Conservation (phyloP, 2,329 filamentous ascomycete species). For the Sporothrix sp. region DNA sequence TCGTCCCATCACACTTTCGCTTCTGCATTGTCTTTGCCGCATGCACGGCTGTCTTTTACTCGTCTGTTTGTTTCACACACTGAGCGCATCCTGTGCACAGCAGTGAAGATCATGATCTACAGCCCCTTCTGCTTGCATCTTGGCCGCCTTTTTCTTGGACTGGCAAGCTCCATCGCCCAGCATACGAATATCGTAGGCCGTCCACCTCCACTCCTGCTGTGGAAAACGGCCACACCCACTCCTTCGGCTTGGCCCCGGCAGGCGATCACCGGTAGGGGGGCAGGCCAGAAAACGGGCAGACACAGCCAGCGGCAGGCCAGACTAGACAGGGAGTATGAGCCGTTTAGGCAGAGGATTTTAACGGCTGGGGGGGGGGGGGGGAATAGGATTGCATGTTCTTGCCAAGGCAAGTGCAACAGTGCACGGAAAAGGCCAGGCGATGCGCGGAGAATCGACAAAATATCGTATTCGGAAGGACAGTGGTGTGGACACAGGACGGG, state of each 20-base stretch:
- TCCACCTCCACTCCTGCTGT: not conserved
- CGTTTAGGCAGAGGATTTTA: too few species aligned
- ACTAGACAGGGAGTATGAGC: not conserved
- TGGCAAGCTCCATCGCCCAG: not conserved
- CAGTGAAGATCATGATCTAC: not conserved
- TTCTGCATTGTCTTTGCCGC: conserved; percentile 2
- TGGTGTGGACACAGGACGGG: too few species aligned
- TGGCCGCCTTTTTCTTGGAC: conserved; percentile 1
- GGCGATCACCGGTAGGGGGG: not conserved
- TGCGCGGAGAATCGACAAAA: not conserved
- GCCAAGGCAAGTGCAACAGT: too few species aligned
- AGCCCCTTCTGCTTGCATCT: not conserved
- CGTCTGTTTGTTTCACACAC: too few species aligned
- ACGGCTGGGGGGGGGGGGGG: too few species aligned
- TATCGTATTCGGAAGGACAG: not conserved
- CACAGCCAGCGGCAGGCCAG: too few species aligned
- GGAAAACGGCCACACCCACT: not conserved
- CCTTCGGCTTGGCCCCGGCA: not conserved
- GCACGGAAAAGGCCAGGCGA: too few species aligned
- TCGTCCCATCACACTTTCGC: conserved; percentile 8
- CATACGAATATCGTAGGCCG: not conserved
- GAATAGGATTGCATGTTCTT: too few species aligned
- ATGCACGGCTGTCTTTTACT: not conserved
- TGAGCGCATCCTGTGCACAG: not conserved
- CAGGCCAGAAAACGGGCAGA: too few species aligned